These are phyloP conservation scores for Lojkania enalia DNA, from an alignment of 2,329 filamentous ascomycete species.

Conservation along the genomic window DNA sequence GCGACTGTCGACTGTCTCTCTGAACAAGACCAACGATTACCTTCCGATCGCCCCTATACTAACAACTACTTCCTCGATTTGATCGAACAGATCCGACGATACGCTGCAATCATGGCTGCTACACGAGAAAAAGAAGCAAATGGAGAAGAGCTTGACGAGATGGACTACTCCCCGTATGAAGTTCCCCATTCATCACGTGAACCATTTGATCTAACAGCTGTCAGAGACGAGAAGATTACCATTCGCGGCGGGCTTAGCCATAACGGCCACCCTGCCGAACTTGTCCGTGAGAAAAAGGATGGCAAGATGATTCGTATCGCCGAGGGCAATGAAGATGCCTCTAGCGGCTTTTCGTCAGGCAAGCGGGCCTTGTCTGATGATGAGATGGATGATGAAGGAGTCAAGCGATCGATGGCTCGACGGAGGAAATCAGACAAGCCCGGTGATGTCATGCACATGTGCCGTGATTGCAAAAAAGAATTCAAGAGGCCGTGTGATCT, in stretches of 20 bases:
- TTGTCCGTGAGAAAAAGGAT: conserved; percentile 79
- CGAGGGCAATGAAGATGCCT: conserved; percentile 54
- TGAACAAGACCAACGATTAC: conserved; percentile 83
- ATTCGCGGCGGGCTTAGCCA: conserved; percentile 80
- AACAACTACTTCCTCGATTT: conserved; percentile 97
- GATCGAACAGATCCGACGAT: conserved; percentile 87
- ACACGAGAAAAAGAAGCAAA: conserved; percentile 68
- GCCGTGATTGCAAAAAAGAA: conserved; percentile 79
- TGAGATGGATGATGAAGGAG: conserved; percentile 77
- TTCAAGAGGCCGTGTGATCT: conserved; percentile 97
- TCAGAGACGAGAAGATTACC: conserved; percentile 71
- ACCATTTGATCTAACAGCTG: conserved; percentile 21
- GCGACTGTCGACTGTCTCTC: conserved; percentile 83
- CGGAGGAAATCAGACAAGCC: conserved; percentile 90
- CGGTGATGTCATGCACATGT: conserved; percentile 81
- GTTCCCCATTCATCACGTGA: conserved; percentile 2
- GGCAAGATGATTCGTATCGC: conserved; percentile 79
- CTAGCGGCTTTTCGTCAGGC: conserved; percentile 54
- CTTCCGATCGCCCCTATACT: conserved; percentile 86
- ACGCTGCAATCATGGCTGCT: conserved; percentile 81
- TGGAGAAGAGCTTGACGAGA: conserved; percentile 55
- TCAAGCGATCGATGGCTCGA: conserved; percentile 90
- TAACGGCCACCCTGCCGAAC: conserved; percentile 80
- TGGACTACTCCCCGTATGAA: conserved; percentile 54
- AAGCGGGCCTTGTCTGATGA: conserved; percentile 63